Evolutionary conservation across 1,284 basidiomycete species (phyloP), one percentile per base, ranked within the genome.

Genomic region (Ganoderma sinense): DNA sequence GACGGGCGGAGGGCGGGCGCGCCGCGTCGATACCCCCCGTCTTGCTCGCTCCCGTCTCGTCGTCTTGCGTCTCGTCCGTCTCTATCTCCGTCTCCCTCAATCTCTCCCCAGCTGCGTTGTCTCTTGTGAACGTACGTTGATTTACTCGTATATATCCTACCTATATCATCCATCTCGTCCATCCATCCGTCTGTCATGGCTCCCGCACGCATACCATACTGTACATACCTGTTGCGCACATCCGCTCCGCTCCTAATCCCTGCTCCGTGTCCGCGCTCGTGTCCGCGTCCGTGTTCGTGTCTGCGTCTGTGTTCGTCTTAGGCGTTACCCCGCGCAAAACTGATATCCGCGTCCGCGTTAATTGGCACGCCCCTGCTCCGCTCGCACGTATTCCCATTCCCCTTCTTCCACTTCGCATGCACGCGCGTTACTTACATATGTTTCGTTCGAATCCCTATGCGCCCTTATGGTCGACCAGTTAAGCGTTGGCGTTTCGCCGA

Each of bases 111-210:
- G 48, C 60, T 23, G 20, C 43, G 48, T 51, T 51, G 48, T 51
- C 23, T 23, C 48, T 51, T 11, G n/a, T 26, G 48, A 51, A 43
- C 7, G 53, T 65, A 61, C 36, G 55, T 68, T 73, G 71, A 73
- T 67, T 75, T 73, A 73, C 74, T 69, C 67, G 68, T 74, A 71
- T 70, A 75, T 75, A 71, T 68, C 69, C 59, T 71, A 68, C 69
- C 59, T 71, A 68, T 69, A 69, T 69, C 69, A 64, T 26, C 59
- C n/a, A n/a, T n/a, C n/a, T n/a, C n/a, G n/a, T n/a, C n/a, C n/a
- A n/a, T n/a, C n/a, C n/a, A 36, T 36, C 36, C 7, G 10, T 36
- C 10, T 36, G 10, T 7, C 36, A 36, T 7, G 11, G 23, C 41
- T 14, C 39, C n/a, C 20, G 18, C n/a, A 40, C 64, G 29, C 67